Evolutionary conservation across 805 yeast species (phyloP), one percentile per base, ranked within the genome.

Genomic region (Starmerella roubikii): DNA sequence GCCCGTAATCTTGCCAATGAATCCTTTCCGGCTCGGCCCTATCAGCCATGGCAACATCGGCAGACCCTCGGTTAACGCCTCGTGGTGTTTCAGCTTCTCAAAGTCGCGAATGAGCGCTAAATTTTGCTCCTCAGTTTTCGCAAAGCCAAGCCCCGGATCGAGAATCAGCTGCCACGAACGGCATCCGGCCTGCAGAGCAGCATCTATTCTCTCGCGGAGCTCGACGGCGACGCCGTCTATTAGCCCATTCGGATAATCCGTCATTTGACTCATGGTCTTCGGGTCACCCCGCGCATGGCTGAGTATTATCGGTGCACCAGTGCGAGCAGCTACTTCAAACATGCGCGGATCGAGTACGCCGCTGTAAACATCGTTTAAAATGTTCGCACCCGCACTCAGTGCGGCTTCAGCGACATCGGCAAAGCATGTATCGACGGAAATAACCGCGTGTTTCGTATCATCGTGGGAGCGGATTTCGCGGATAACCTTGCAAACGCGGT

Each of bases 71-170:
- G 40, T 41, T 24, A 60, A 44, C 10, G 45, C 59, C 8, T 51
- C 53, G 22, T 46, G 49, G 5, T 25, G 35, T 10, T 41, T 20
- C 16, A 61, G 51, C n/a, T 45, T 44, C 5, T 40, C 37, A 16
- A 58, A 52, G 15, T 54, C 47, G 16, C 73, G 68, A 22, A 91
- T 66, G 1, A 84, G 50, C 18, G 67, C 67, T 24, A 86, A 48
- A 56, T 86, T 88, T 53, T 86, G 94, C 7, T 55, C 48, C n/a
- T 68, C 50, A 38, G 67, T 69, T 56, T 91, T 91, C n/a, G 97
- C 96, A 59, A 91, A 91, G 2, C 99, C 98, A 30, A 91, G 60
- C 2, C 98, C 98, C 0, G 99, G 98, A 55, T 91, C 99, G 3
- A 85, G 53, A 15, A 91, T 74, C 3, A 91, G 63, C 59, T 91